Evolutionary conservation across 2,329 filamentous ascomycete genomes (phyloP), one percentile per base, ranked within the genome.

Genomic region (Fusarium tjaetaba): DNA sequence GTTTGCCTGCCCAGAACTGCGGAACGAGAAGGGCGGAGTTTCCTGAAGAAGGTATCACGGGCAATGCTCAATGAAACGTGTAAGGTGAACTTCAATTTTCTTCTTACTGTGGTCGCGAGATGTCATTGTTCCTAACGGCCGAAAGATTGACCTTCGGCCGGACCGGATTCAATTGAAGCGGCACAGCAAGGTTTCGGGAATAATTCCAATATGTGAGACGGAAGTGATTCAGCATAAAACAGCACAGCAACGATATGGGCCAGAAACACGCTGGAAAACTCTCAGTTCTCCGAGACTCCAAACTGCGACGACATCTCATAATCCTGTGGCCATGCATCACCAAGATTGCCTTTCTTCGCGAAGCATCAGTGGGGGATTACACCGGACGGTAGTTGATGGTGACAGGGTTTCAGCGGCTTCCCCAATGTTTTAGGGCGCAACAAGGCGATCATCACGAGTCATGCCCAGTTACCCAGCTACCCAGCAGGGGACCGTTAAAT

Each of bases 341-440:
- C 0, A 18, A 36, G 7, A 28, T 49, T 38, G 9, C 14, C 11
- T 41, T 41, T 41, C 4, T 11, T 39, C 51, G 1, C 11, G 20
- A 28, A 3, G 11, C 4, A 1, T 22, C 5, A 22, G 15, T 11
- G 15, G 24, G 42, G 13, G n/a, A 20, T 16, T 18, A 2, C 5
- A 4, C 22, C 42, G 8, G 34, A 18, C 16, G 34, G 53, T 34
- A 60, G 34, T 63, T 48, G 14, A 34, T 32, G 7, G 8, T n/a
- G n/a, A 18, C 39, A 32, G 13, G n/a, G 22, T 9, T 6, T 22
- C 36, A 30, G 15, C 14, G 48, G 7, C 20, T 61, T 55, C 48
- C 36, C 48, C 28, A 18, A 41, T 15, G 15, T 45, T 16, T 38
- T 28, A 9, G 49, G 30, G 41, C 30, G 11, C 9, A 20, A n/a